A percentile compares a stretch with the other conserved stretches of the same genome.
phyloP scores from a whole-genome alignment of 768 basidiomycete species.

The Mycena polygramma region DNA sequence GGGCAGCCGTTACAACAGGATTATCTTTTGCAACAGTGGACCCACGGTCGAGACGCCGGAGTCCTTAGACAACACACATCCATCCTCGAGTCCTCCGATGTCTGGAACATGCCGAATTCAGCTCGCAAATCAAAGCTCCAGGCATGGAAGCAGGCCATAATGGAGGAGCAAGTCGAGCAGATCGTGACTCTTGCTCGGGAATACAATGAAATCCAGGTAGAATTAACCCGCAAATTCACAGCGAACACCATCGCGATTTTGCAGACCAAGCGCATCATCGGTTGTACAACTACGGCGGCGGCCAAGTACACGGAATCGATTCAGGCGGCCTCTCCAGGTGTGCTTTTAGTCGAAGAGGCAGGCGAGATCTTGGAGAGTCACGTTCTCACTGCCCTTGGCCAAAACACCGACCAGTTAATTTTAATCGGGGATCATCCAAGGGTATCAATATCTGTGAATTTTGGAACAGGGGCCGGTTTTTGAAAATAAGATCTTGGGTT shows the following conservation, averaged over 20 bases:
- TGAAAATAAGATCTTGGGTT: too few species aligned
- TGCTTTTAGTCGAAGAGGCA: too few species aligned
- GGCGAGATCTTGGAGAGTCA: too few species aligned
- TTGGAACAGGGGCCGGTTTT: too few species aligned
- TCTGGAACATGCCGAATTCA: slow-evolving; percentile 54
- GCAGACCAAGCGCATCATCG: slow-evolving; percentile 67
- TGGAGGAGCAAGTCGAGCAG: slow-evolving; percentile 48
- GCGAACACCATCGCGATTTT: slow-evolving; percentile 52
- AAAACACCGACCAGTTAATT: too few species aligned
- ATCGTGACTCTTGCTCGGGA: slow-evolving; percentile 49
- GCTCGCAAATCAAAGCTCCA: slow-evolving; percentile 44
- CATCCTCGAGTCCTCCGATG: too few species aligned
- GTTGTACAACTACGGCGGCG: background rate
- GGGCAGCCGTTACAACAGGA: slow-evolving; percentile 44
- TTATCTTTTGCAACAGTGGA: slow-evolving; percentile 66
- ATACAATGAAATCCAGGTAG: slow-evolving; percentile 57
- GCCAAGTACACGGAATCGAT: too few species aligned
- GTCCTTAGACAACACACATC: too few species aligned
- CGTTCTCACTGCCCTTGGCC: too few species aligned
- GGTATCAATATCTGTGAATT: too few species aligned
- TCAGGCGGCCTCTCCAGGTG: too few species aligned
- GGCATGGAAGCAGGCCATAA: slow-evolving; percentile 53
- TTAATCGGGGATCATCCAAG: too few species aligned
- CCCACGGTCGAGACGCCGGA: slow-evolving; percentile 58
- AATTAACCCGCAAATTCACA: slow-evolving; percentile 51